Base-by-base conservation (phyloP, 2,329 filamentous ascomycete species). In the Raffaelea ambrosiae region DNA sequence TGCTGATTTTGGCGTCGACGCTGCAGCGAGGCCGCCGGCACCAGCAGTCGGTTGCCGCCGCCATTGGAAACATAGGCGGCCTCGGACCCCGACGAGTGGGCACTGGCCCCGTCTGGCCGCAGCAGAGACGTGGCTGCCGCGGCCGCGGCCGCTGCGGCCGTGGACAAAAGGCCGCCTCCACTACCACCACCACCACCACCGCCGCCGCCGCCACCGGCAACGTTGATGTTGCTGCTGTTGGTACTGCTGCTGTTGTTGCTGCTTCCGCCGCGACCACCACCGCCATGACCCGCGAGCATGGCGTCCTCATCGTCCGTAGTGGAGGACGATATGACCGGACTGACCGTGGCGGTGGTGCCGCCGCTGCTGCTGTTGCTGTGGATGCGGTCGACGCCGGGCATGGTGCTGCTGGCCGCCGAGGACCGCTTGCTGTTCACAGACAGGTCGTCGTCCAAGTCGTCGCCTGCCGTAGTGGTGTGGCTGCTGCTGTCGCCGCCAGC, bases 101-200 rank as follows among this genome's bases (percentile, higher is more conserved):
- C 20, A 60, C 63, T 29, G 9, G 13, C n/a, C 40, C 18, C 23
- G 60, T 69, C 46, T 43, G 43, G 7, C 40, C 35, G 42, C 42
- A 46, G 19, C 41, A 45, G 23, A 3, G 23, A 46, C 5, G 48
- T 21, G 2, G 51, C 40, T 2, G 48, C 40, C 3, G 44, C 38
- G 1, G 52, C 42, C 20, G 50, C 66, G 44, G 94, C 88, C 52
- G 95, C 88, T 50, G 95, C 88, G 61, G 94, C 87, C 1, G 87
- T 94, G 3, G 86, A 89, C 22, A 74, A 50, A 78, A 74, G 57
- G 73, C 78, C 23, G 73, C 69, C 39, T 72, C 59, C 45, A 56
- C 55, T 19, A 23, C 20, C 26, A 59, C 54, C 8, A 41, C 46
- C 44, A 14, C 47, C 40, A 11, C n/a, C n/a, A n/a, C n/a, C 39